Base-by-base conservation (phyloP, 176 grass and related monocot genomes). In the Raddia guianensis region DNA sequence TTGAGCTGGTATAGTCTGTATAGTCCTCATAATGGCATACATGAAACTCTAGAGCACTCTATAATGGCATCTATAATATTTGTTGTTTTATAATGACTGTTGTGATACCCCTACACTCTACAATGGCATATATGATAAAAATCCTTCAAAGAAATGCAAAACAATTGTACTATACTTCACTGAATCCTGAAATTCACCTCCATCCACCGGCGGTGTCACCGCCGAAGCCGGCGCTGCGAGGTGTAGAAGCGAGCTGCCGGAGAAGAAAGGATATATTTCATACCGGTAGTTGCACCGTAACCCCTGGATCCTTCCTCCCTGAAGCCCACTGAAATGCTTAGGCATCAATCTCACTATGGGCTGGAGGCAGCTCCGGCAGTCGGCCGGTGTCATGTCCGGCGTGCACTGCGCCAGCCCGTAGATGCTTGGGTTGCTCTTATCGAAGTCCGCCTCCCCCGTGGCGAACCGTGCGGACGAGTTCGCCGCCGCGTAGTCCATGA, bases 381-480 rank as follows among this genome's bases (percentile, higher is more conserved):
- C 57, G 8, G 49, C 44, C 5, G 19, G 19, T 7, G 51, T 16
- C 59, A 86, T 49, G 44, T 90, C 88, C 19, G 45, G 70, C 12
- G 74, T 90, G 80, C 88, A 90, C 83, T 86, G 27, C 27, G 27
- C 27, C 27, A 27, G 27, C 27, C 27, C 27, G 27, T 27, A 27
- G 27, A 27, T 27, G 27, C 46, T 66, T 6, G 62, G 85, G 83
- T 54, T 63, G 6, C 2, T 33, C 50, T 3, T 46, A 2, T 59
- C 85, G 73, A 67, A 68, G 49, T 21, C 81, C 16, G 59, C 72
- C 9, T 63, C 54, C 18, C 46, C 87, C 0, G 87, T 85, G 35
- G 59, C 86, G 46, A 86, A 92, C 46, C 47, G 35, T 32, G 0
- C 33, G 19, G 78, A 74, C 57, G 73, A 75, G 47, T 83, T 86